phyloP scores from a whole-genome alignment of 148 eudicot species.

The Pharnaceum exiguum region DNA sequence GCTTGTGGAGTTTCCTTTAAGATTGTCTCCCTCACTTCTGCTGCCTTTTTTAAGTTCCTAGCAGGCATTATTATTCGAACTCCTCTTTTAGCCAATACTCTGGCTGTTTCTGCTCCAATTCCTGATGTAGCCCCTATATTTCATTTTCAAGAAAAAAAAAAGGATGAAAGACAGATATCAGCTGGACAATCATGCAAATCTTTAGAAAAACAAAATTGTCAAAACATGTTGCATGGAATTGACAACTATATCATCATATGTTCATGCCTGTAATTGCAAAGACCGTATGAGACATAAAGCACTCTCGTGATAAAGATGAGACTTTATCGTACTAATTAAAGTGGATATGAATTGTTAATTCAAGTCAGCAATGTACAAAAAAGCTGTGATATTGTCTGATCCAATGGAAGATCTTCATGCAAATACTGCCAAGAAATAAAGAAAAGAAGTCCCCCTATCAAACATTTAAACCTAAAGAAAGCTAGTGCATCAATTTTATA shows the following conservation, averaged over 20 bases:
- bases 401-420: slow-evolving; percentile 17
- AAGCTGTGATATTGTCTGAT: slow-evolving; percentile 25
- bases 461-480: too few relatives aligned
- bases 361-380: slow-evolving; percentile 23
- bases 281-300: slow-evolving; percentile 2
- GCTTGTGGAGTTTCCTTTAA: slow-evolving; percentile 53
- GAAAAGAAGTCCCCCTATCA: neutral
- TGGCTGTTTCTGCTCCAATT: slow-evolving; percentile 84
- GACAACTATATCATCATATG: neutral
- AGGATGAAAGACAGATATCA: neutral
- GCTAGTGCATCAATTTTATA: too few relatives aligned
- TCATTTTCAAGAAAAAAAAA: neutral
- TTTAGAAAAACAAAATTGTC: neutral
- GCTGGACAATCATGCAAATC: neutral
- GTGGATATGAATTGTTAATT: slow-evolving; percentile 13
- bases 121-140: slow-evolving; percentile 94
- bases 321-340: neutral
- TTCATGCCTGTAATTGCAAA: neutral
- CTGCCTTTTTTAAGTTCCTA: slow-evolving; percentile 62
- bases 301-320: slow-evolving; percentile 1
- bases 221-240: neutral
- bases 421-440: neutral
- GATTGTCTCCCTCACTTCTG: slow-evolving; percentile 48
- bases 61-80: slow-evolving; percentile 72
- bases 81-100: slow-evolving; percentile 82